phyloP scores from a whole-genome alignment of 2,329 filamentous ascomycete species.

The Dactylonectria macrodidyma region DNA sequence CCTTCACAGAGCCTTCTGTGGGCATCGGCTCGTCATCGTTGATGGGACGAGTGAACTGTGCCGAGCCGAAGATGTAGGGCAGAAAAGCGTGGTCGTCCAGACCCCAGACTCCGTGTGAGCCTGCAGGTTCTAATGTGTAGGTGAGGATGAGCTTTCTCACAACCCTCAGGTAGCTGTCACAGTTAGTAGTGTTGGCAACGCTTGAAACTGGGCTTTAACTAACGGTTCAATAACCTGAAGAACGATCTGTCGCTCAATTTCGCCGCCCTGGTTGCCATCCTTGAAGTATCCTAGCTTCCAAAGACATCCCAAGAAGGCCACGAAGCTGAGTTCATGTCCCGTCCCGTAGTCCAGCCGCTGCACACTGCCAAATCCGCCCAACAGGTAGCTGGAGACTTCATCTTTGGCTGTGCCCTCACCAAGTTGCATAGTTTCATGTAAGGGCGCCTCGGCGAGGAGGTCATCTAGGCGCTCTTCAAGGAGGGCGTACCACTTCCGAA shows the following conservation, averaged over 20 bases:
- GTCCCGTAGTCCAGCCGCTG: constrained; percentile 96
- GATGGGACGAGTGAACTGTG: constrained; percentile 87
- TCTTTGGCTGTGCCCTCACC: constrained; percentile 65
- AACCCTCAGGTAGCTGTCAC: constrained; percentile 79
- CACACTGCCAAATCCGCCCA: constrained; percentile 89
- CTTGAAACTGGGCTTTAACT: constrained; percentile 52
- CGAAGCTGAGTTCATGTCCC: constrained; percentile 94
- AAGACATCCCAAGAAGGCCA: constrained; percentile 89
- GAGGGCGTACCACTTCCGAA: constrained; percentile 84
- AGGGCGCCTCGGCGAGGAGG: constrained; percentile 48
- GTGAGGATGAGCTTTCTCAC: constrained; percentile 87
- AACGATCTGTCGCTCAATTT: constrained; percentile 84
- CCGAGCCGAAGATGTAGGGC: constrained; percentile 95
- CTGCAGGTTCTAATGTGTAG: constrained; percentile 95
- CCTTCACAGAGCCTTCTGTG: constrained; percentile 81
- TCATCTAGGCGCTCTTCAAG: constrained; percentile 71
- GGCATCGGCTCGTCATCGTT: constrained; percentile 74
- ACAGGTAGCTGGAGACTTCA: constrained; percentile 84
- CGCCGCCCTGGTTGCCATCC: constrained; percentile 63
- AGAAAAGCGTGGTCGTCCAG: constrained; percentile 97
- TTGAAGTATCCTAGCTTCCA: constrained; percentile 92
- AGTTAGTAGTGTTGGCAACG: constrained; percentile 7
- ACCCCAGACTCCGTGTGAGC: constrained; percentile 97
- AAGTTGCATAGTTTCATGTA: constrained; percentile 50
- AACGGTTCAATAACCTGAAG: constrained; percentile 87